Conservation (phyloP, 2,329 filamentous ascomycete species). For the Neurospora sp. region DNA sequence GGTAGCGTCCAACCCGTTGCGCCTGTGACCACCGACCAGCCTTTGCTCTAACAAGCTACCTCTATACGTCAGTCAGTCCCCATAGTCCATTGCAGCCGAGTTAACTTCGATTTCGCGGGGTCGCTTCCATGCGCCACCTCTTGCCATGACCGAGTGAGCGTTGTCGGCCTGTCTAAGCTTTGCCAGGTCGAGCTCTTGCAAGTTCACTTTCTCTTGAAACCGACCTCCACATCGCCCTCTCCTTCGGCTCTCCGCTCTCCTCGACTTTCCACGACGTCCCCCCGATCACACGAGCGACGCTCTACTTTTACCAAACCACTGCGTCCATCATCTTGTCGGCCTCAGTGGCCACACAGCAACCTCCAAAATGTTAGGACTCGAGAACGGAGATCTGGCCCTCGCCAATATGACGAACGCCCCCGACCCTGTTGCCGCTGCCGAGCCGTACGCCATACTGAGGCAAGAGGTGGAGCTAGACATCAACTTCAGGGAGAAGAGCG, state of each 20-base stretch:
- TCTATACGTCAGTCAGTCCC: neutral
- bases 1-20: neutral
- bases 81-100: neutral
- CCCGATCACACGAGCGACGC: neutral
- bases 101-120: neutral
- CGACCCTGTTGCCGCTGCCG: slow-evolving; percentile 14
- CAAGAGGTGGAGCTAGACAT: slow-evolving; percentile 87
- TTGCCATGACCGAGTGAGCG: slow-evolving; percentile 8
- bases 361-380: slow-evolving; percentile 18
- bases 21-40: neutral
- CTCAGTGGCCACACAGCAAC: neutral
- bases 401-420: slow-evolving; percentile 6
- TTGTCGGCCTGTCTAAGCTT: slow-evolving; percentile 5
- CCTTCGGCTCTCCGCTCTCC: neutral
- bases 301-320: neutral
- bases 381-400: slow-evolving; percentile 6
- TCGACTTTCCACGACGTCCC: neutral
- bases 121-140: slow-evolving; percentile 1
- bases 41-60: neutral
- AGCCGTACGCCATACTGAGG: slow-evolving; percentile 52
- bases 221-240: neutral
- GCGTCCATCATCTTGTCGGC: neutral
- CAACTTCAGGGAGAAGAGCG: slow-evolving; percentile 65
- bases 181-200: slow-evolving; percentile 3
- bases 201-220: neutral